Base-by-base conservation (phyloP, 108 stramenopile genomes). In the Ochromonas danica region DNA sequence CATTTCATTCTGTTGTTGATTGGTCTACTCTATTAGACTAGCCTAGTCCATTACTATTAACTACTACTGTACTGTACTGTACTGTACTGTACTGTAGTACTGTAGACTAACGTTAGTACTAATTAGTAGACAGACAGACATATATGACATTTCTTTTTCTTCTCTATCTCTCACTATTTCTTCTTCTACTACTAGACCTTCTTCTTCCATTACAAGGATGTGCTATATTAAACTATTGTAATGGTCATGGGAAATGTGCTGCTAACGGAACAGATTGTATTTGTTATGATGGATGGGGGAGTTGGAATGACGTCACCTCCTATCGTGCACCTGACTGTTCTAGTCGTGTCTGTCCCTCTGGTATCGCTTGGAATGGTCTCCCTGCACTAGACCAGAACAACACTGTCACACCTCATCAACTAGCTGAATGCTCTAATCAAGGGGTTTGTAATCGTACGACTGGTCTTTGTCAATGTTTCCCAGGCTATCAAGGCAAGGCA, bases 401-500 rank as follows among this genome's bases (percentile, higher is more conserved):
- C 1, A 62, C 65, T 0, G 81, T 80, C 71, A 80, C 62, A 0
- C 91, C 91, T 22, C 92, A 92, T 62, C n/a, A 43, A 39, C 45
- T 33, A 17, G 62, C 71, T 42, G 90, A 90, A 71, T 92, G 92
- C 78, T 90, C 89, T 36, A 89, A 87, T 80, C 88, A 86, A 71
- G 92, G 92, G 0, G 74, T 61, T 22, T 93, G 92, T 62, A 63
- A 92, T 70, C 61, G 88, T 0, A 39, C 67, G 1, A 81, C 82
- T 0, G 92, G 92, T 33, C 61, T 75, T 41, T 93, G 92, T 72
- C 28, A 62, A 0, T 93, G 92, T 79, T 85, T 91, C 28, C 78
- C 85, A 35, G 92, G 91, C 2, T 93, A 90, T 71, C 74, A 81
- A 1, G 92, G 92, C 3, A 79, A 77, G 1, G 91, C 91, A 25